Evolutionary conservation across 257 asterid genomes (phyloP).

Genomic region (Forsythia suspensa): DNA sequence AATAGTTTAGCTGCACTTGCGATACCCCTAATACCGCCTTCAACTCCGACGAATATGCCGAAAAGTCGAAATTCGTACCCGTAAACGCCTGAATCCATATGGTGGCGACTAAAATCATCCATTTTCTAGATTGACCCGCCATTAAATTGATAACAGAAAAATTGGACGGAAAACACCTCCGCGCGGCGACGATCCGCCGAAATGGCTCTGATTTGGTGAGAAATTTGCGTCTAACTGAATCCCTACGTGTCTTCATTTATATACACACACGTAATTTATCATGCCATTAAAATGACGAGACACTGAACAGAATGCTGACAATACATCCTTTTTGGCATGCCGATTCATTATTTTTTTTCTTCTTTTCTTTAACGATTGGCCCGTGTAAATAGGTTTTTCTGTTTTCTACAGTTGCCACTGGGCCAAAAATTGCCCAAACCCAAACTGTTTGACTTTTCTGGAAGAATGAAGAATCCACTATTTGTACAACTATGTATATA

Average conservation of each 20-base stretch:
- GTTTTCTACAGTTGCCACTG: neutral
- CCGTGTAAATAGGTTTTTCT: neutral
- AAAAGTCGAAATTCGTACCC: conserved; percentile 87
- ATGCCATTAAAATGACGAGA: neutral
- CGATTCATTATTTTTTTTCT: too few relatives aligned
- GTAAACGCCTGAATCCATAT: conserved; percentile 94
- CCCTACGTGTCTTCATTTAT: neutral
- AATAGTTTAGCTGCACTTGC: conserved; percentile 81
- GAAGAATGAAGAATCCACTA: neutral
- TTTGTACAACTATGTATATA: too few relatives aligned
- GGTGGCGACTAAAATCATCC: conserved; percentile 86
- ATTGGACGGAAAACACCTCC: neutral
- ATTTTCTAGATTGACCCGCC: conserved; percentile 69
- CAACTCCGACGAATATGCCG: conserved; percentile 81
- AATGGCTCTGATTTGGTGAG: neutral
- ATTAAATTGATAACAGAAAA: conserved; percentile 7
- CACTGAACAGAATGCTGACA: neutral
- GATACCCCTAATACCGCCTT: conserved; percentile 67
- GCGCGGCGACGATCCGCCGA: neutral
- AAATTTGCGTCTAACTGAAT: neutral
- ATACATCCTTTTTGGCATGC: neutral
- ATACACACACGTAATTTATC: neutral
- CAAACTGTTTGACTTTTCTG: neutral
- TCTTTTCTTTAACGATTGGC: neutral
- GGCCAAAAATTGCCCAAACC: neutral